Conservation (phyloP, 257 asterid species). For the Scutellaria baicalensis region DNA sequence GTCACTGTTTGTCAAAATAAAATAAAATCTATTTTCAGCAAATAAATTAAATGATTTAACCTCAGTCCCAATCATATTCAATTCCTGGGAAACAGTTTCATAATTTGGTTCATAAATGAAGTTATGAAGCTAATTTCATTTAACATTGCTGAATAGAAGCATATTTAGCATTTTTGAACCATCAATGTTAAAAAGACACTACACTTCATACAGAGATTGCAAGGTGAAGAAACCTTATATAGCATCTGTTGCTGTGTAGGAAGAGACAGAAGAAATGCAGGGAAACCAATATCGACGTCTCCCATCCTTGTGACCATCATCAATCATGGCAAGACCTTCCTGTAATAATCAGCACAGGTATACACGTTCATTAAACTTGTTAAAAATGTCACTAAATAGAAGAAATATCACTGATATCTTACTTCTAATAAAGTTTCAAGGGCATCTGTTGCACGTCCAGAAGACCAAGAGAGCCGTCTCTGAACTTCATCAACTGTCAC, state of each 20-base stretch:
- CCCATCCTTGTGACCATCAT: slow-evolving; percentile 76
- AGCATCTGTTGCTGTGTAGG: slow-evolving; percentile 41
- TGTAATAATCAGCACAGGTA: slow-evolving; percentile 24
- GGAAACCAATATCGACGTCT: slow-evolving; percentile 90
- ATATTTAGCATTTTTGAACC: not conserved
- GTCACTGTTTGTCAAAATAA: too few species aligned
- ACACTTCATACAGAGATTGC: not conserved
- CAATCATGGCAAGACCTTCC: slow-evolving; percentile 93
- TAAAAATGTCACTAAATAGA: not conserved
- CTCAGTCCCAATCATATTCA: too few species aligned
- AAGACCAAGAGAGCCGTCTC: slow-evolving; percentile 76
- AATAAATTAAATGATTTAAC: too few species aligned
- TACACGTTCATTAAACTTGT: not conserved
- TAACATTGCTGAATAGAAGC: too few species aligned
- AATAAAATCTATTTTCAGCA: too few species aligned
- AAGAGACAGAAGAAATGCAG: slow-evolving; percentile 59
- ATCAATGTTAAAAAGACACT: not conserved
- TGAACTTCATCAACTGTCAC: slow-evolving; percentile 86
- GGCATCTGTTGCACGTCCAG: slow-evolving; percentile 91
- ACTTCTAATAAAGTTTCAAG: slow-evolving; percentile 87
- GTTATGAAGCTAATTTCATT: too few species aligned
- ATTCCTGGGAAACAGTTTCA: too few species aligned
- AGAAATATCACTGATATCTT: slow-evolving; percentile 19
- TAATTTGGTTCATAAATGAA: too few species aligned
- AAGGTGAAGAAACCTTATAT: slow-evolving; percentile 18